Evolutionary conservation across 176 grass and related monocot genomes (phyloP).

Genomic region (Aegilops sharonensis): DNA sequence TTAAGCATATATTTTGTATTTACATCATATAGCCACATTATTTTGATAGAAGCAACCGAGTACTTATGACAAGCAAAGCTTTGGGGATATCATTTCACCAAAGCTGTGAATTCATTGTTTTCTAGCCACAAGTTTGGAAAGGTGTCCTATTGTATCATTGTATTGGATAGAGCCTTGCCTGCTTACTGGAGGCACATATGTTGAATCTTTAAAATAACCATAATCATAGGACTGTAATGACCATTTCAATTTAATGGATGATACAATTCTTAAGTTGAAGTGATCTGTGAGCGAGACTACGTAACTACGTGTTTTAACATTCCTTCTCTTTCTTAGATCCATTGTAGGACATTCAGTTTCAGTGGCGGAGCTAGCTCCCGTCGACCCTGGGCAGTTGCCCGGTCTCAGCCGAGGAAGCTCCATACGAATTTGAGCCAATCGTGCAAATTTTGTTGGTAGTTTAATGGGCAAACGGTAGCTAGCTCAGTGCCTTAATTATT

Average conservation of each 20-base stretch:
- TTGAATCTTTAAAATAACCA: neutral
- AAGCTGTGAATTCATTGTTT: neutral
- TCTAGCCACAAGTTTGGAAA: neutral
- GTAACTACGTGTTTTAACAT: neutral
- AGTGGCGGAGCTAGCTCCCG: neutral
- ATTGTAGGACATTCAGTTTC: neutral
- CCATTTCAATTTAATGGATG: neutral
- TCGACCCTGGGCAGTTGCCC: neutral
- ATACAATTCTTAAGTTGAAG: neutral
- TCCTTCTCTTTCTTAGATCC: slow-evolving; percentile 8
- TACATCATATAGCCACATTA: neutral
- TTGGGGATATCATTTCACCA: neutral
- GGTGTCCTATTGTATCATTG: neutral
- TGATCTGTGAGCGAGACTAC: neutral
- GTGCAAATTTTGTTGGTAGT: too few species aligned
- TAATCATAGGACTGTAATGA: neutral
- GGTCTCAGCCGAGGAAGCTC: too few species aligned
- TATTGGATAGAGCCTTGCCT: neutral
- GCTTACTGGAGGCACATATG: neutral
- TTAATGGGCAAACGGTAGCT: too few species aligned
- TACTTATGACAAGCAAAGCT: neutral
- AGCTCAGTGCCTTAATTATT: too few species aligned
- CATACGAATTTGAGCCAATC: too few species aligned
- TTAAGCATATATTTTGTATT: slow-evolving; percentile 8
- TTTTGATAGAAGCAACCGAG: neutral